Conservation (phyloP, 2,329 filamentous ascomycete species). For the Fusarium guadeloupense region DNA sequence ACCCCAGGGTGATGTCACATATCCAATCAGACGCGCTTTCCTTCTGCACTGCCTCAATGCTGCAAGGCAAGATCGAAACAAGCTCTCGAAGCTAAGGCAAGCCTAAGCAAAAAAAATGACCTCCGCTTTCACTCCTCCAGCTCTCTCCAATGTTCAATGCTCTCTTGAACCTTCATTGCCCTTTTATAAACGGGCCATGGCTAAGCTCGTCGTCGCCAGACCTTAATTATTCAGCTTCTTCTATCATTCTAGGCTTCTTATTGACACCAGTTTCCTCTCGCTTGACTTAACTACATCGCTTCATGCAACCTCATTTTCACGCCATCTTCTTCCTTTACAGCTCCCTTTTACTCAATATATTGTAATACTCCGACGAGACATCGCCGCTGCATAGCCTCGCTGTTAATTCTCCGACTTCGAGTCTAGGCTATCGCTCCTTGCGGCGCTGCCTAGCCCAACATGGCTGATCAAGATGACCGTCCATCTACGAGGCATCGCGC, state of each 20-base stretch:
- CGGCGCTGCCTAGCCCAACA: constrained; percentile 26
- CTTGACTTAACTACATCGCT: constrained; percentile 25
- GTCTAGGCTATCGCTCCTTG: constrained; percentile 19
- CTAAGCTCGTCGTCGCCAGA: constrained; percentile 1
- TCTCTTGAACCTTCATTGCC: not conserved
- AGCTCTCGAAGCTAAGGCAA: constrained; percentile 2
- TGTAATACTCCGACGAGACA: constrained; percentile 17
- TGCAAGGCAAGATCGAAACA: constrained; percentile 9
- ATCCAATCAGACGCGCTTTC: constrained; percentile 23
- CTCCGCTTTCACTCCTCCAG: constrained; percentile 6
- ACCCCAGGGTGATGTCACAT: not conserved
- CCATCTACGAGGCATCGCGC: constrained; percentile 42
- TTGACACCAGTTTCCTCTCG: constrained; percentile 17
- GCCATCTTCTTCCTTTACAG: constrained; percentile 33
- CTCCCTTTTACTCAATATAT: constrained; percentile 24
- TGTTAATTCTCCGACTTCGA: constrained; percentile 9
- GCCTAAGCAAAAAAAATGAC: constrained; percentile 10
- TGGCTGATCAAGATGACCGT: constrained; percentile 38
- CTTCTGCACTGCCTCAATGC: constrained; percentile 39
- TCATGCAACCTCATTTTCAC: constrained; percentile 36
- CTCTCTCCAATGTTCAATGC: constrained; percentile 21
- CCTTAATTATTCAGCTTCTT: constrained; percentile 7
- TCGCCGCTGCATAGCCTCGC: constrained; percentile 39
- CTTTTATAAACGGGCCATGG: constrained; percentile 14
- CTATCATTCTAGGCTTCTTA: constrained; percentile 10